Evolutionary conservation across 75 land plant species (phyloP).

Genomic region (Cryptomeria japonica): DNA sequence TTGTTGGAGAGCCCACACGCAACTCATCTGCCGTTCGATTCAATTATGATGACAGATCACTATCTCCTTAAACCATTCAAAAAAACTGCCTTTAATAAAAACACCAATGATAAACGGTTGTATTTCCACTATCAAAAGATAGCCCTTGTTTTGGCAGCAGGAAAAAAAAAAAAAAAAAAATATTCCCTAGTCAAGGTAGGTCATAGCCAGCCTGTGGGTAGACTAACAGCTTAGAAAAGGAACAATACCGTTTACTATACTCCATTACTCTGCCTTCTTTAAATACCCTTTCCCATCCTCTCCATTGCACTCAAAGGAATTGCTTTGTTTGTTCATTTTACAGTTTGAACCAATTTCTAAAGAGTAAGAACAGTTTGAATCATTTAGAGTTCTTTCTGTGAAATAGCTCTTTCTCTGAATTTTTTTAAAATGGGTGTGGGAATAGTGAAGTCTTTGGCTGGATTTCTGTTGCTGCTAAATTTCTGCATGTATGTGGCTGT

Average conservation of each 20-base stretch:
- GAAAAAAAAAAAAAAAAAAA: neutral
- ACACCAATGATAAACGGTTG: neutral
- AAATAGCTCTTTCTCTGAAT: neutral
- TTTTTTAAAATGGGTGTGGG: conserved; percentile 19
- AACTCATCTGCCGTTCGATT: too few relatives aligned
- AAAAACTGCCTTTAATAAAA: neutral
- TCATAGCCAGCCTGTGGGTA: neutral
- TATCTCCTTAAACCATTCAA: too few relatives aligned
- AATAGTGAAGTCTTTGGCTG: conserved; percentile 37
- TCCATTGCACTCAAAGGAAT: neutral
- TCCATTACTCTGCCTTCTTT: neutral
- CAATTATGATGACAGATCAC: too few relatives aligned
- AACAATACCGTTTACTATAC: too few relatives aligned
- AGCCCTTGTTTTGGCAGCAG: neutral
- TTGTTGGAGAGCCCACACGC: too few relatives aligned
- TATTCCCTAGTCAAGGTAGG: neutral
- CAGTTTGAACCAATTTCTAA: too few relatives aligned
- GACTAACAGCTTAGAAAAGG: neutral
- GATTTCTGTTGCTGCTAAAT: conserved; percentile 52
- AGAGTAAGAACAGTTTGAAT: neutral
- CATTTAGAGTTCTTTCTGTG: neutral
- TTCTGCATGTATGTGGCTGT: too few relatives aligned
- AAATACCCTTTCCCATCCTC: neutral
- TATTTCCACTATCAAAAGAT: neutral
- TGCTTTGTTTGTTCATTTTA: too few relatives aligned